Base-by-base conservation (phyloP, 345 rosid genomes). In the Lepidium africanum region DNA sequence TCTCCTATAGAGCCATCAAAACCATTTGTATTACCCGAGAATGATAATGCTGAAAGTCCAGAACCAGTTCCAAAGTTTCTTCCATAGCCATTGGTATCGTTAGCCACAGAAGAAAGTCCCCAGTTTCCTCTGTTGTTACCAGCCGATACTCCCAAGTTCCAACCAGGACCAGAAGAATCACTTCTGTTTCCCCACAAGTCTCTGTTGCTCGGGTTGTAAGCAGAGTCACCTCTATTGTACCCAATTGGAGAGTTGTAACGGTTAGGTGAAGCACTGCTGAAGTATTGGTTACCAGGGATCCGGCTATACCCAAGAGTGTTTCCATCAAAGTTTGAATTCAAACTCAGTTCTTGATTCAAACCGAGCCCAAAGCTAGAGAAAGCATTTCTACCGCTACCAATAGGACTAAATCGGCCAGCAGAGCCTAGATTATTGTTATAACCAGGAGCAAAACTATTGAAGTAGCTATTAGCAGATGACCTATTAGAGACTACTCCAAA, bases 121-220 rank as follows among this genome's bases (percentile, higher is more conserved):
- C 99, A 93, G 70, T 82, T 86, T 13, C 74, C 81, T 70, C 90
- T 87, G 58, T 72, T 84, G 72, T 80, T 87, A 72, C 93, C 96
- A 63, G 76, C 78, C 5, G 88, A 84, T 57, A 72, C 82, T 55
- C 91, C 87, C 41, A 82, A 82, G 70, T 71, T 86, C 69, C 86
- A 84, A 58, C 72, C 81, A 19, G 87, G 87, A 77, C 84, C 78
- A 36, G 83, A 69, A 54, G 73, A 82, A 48, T 81, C 78, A 48
- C 82, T 74, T 51, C 89, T 86, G 80, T 78, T 88, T 80, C 92
- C 97, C 97, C 97, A 91, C 48, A 90, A 81, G 76, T 83, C 87
- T 53, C 91, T 77, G 63, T 81, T 63, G 64, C 76, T 69, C 43
- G 86, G 75, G 77, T 83, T 86, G 65, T 86, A 79, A 73, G 78